phyloP scores from a whole-genome alignment of 495 filamentous ascomycete species.

The Oleoguttula mirabilis region DNA sequence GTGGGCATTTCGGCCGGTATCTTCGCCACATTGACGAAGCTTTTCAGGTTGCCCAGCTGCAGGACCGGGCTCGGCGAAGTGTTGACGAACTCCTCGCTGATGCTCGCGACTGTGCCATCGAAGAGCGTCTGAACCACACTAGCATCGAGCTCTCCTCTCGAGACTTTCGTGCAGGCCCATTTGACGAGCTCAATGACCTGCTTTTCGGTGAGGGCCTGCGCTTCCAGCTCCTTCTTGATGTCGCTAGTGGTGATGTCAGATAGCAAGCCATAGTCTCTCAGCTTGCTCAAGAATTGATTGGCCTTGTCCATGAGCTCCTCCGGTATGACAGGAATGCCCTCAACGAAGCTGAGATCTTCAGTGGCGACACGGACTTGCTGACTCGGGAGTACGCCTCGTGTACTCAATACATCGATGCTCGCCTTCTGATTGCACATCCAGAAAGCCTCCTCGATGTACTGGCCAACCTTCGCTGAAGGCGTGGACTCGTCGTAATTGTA shows the following conservation, averaged over 20 bases:
- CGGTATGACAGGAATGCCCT: conserved; percentile 78
- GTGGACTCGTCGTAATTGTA: conserved; percentile 84
- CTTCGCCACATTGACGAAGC: conserved; percentile 58
- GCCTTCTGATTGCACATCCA: conserved; percentile 77
- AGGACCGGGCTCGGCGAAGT: conserved; percentile 46
- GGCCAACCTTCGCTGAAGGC: conserved; percentile 64
- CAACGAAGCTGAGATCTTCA: conserved; percentile 76
- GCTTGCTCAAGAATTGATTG: conserved; percentile 57
- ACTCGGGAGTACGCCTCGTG: conserved; percentile 67
- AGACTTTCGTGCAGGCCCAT: conserved; percentile 62
- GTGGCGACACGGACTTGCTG: conserved; percentile 66
- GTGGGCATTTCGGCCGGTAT: conserved; percentile 75
- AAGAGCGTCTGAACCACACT: conserved; percentile 53
- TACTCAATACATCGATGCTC: conserved; percentile 77
- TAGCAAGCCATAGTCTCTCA: conserved; percentile 69
- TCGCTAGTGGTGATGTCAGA: conserved; percentile 76
- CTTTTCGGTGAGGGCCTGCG: conserved; percentile 57
- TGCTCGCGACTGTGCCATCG: conserved; percentile 66
- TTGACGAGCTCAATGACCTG: conserved; percentile 71
- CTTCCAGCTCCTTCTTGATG: conserved; percentile 65
- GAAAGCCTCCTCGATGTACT: conserved; percentile 82
- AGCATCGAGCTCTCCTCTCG: conserved; percentile 53
- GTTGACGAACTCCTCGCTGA: conserved; percentile 47
- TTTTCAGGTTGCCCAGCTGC: conserved; percentile 57
- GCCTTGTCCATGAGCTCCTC: conserved; percentile 53